Evolutionary conservation across 768 basidiomycete species (phyloP), one percentile per base, ranked within the genome.

Genomic region (Macrocybe gigantea): DNA sequence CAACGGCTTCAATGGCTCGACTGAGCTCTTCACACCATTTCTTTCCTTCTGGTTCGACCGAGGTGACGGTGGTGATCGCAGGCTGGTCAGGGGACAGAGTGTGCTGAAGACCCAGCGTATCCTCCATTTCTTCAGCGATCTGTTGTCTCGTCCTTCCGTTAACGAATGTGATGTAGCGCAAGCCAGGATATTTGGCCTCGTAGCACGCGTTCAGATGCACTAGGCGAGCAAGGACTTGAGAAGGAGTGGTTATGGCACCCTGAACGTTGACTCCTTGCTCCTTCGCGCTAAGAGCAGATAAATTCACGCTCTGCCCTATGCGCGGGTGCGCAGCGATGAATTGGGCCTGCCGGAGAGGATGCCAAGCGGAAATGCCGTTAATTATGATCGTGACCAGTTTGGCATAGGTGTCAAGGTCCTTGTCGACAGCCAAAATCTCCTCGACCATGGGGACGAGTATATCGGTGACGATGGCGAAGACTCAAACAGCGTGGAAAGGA

Each of bases 151-250:
- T 78, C 49, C 93, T 77, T 33, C 90, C 89, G 58, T 93, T 91
- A 36, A 95, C 93, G 59, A 93, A 96, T 5, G 91, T 93, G 66
- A 96, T 89, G 60, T 92, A 95, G 13, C 88, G 76, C 53, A 96
- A 61, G 3, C 85, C 82, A 0, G 85, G 81, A 58, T 84, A 95
- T 45, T 67, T 67, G 30, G 60, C 67, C 60, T 93, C 89, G 59
- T 94, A 95, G 53, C 79, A 78, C 8, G 69, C 73, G 55, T 96
- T 96, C 43, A 95, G 75, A 54, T 87, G 78, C 32, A 62, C 74
- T 12, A 96, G 75, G 7, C 89, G 79, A 5, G 68, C 76, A 14
- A 95, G 71, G 34, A 93, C 83, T 49, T 82, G 82, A 29, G 87
- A 83, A 5, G 83, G 78, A 7, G 90, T 91, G 13, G 77, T 74